Conservation (phyloP, 1,284 basidiomycete species). For the Ceratobasidium sp. region DNA sequence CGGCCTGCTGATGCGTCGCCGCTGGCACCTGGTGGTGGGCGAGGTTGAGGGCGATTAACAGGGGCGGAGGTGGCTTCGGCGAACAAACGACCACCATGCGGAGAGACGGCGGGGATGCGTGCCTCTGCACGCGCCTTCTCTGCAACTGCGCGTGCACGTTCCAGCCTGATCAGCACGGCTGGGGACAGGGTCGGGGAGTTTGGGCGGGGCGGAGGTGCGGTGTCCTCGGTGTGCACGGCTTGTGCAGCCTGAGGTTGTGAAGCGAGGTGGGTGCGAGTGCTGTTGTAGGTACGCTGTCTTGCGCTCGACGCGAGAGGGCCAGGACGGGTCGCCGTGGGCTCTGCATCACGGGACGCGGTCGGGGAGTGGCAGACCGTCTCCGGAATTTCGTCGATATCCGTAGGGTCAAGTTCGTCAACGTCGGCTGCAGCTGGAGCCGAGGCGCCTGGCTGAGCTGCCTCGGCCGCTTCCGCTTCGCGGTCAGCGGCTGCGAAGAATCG, state of each 20-base stretch:
- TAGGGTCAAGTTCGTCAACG: neutral
- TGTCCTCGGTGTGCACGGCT: neutral
- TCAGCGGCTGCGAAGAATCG: neutral
- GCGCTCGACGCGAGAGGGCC: too few relatives aligned
- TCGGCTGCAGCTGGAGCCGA: too few relatives aligned
- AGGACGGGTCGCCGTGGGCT: neutral
- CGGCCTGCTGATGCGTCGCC: neutral
- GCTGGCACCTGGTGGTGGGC: too few relatives aligned
- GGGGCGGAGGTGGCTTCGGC: too few relatives aligned
- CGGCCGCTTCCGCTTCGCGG: neutral
- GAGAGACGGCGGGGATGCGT: too few relatives aligned
- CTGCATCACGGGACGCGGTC: neutral
- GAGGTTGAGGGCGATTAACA: too few relatives aligned
- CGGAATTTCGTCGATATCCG: constrained; percentile 1
- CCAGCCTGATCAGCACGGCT: neutral
- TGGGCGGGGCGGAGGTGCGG: neutral
- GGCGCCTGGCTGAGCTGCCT: too few relatives aligned
- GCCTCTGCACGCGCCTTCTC: too few relatives aligned
- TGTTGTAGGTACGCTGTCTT: neutral
- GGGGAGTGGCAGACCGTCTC: neutral
- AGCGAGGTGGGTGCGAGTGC: neutral
- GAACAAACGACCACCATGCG: too few relatives aligned
- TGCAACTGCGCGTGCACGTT: neutral
- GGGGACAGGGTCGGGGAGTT: neutral
- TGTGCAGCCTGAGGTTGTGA: neutral